These are phyloP conservation scores for Candida loeiensis DNA, from an alignment of 805 yeast genomes.

Conservation along the genomic window DNA sequence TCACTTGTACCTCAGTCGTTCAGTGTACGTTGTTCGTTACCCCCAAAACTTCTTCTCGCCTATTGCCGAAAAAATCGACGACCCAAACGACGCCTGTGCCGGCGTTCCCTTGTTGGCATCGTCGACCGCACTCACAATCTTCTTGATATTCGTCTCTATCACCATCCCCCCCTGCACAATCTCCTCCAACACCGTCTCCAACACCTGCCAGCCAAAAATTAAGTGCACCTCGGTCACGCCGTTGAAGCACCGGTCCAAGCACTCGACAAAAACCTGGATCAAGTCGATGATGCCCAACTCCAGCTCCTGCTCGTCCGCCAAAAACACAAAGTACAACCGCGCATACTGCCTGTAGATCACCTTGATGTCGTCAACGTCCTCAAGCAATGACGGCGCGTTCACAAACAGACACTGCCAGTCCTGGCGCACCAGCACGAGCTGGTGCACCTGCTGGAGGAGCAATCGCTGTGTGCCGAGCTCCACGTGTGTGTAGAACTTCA, in stretches of 20 bases:
- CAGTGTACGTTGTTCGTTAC: background rate
- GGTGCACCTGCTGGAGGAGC: conserved; percentile 77
- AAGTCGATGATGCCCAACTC: conserved; percentile 91
- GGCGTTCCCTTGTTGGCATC: conserved; percentile 43
- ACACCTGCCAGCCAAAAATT: conserved; percentile 98
- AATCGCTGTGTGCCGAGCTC: conserved; percentile 79
- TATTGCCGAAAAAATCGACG: conserved; percentile 23
- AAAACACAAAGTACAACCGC: conserved; percentile 90
- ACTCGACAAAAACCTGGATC: conserved; percentile 95
- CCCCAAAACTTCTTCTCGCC: conserved; percentile 29
- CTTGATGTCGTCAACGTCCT: conserved; percentile 68
- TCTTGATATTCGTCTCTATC: conserved; percentile 79
- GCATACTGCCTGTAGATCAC: conserved; percentile 95
- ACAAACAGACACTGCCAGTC: conserved; percentile 82
- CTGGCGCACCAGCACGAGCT: conserved; percentile 66
- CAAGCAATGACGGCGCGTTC: conserved; percentile 80
- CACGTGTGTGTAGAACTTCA: conserved; percentile 89
- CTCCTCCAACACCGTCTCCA: conserved; percentile 87
- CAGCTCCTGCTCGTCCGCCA: conserved; percentile 93
- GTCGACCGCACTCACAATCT: conserved; percentile 81
- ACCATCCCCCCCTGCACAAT: conserved; percentile 98
- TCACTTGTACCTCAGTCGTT: too few relatives aligned
- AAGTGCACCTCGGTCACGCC: conserved; percentile 94
- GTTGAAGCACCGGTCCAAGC: conserved; percentile 86
- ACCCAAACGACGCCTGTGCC: conserved; percentile 16